Conservation (phyloP, 495 filamentous ascomycete species). For the Trichoderma gamsii region DNA sequence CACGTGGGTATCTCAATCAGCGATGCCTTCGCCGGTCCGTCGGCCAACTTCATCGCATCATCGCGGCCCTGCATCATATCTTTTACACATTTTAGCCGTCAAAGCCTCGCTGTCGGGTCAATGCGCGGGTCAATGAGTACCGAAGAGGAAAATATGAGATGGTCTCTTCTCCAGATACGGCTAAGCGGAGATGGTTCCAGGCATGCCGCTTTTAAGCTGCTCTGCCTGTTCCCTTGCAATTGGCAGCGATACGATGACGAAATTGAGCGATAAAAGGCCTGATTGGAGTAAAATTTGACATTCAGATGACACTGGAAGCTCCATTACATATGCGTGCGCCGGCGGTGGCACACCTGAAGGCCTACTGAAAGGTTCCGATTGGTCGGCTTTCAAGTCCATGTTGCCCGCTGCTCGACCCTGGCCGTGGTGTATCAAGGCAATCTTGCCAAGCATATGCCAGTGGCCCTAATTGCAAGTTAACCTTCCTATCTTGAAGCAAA, state of each 20-base stretch:
- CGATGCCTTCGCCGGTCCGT: background rate
- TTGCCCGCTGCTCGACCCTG: too few relatives aligned
- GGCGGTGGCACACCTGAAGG: too few relatives aligned
- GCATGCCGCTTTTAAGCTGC: background rate
- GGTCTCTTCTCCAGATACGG: background rate
- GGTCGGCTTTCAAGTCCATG: too few relatives aligned
- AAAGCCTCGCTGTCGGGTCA: background rate
- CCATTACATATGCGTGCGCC: too few relatives aligned
- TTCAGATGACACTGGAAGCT: too few relatives aligned
- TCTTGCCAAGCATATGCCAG: too few relatives aligned
- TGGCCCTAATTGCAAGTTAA: too few relatives aligned
- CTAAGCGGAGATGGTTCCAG: background rate
- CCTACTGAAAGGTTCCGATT: too few relatives aligned
- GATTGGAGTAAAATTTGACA: background rate
- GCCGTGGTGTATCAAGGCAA: too few relatives aligned
- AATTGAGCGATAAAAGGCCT: background rate
- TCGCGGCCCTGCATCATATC: background rate
- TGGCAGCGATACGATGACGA: background rate
- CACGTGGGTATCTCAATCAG: background rate
- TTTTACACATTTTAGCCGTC: background rate
- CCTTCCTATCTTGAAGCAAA: too few relatives aligned
- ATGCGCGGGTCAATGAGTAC: background rate
- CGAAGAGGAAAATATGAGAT: background rate
- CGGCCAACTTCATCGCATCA: slow-evolving; percentile 1
- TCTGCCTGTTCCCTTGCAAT: background rate